Conservation (phyloP, 495 filamentous ascomycete genomes). For the Thermothielavioides terrestris region DNA sequence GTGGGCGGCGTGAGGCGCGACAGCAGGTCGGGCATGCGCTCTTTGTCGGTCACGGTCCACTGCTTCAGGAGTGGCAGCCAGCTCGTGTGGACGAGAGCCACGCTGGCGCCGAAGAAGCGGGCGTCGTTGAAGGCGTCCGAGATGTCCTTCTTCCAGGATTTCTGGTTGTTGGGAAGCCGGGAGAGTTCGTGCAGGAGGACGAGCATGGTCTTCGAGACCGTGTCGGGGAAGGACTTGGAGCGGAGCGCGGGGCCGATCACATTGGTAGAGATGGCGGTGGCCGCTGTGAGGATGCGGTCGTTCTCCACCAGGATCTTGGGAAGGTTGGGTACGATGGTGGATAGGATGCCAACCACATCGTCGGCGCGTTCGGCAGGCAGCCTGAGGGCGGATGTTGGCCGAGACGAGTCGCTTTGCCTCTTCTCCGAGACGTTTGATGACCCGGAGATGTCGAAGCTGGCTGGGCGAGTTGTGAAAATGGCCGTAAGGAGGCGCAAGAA, state of each 20-base stretch:
- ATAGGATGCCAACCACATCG: conserved; percentile 73
- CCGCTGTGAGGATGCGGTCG: conserved; percentile 71
- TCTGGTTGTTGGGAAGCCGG: conserved; percentile 68
- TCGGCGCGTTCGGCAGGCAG: conserved; percentile 45
- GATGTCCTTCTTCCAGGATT: conserved; percentile 88
- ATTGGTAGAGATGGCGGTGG: conserved; percentile 70
- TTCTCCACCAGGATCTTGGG: conserved; percentile 78
- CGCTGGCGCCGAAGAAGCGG: conserved; percentile 65
- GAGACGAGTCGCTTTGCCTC: conserved; percentile 11
- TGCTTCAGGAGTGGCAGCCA: conserved; percentile 82
- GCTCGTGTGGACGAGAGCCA: conserved; percentile 54
- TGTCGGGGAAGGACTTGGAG: conserved; percentile 81
- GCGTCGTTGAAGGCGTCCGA: conserved; percentile 85
- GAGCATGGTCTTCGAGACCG: conserved; percentile 61
- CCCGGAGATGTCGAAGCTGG: conserved; percentile 43
- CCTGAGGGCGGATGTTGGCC: conserved; percentile 19
- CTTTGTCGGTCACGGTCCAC: conserved; percentile 77
- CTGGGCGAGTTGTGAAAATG: conserved; percentile 79
- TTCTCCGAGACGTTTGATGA: conserved; percentile 26
- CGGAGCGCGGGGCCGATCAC: conserved; percentile 76
- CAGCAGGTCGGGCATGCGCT: conserved; percentile 74
- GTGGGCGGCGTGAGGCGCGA: conserved; percentile 72
- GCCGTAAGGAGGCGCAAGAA: conserved; percentile 81
- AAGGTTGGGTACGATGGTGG: conserved; percentile 68
- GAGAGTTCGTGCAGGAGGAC: conserved; percentile 69